Conservation (phyloP, 495 filamentous ascomycete genomes). For the Podospora pseudopauciseta region DNA sequence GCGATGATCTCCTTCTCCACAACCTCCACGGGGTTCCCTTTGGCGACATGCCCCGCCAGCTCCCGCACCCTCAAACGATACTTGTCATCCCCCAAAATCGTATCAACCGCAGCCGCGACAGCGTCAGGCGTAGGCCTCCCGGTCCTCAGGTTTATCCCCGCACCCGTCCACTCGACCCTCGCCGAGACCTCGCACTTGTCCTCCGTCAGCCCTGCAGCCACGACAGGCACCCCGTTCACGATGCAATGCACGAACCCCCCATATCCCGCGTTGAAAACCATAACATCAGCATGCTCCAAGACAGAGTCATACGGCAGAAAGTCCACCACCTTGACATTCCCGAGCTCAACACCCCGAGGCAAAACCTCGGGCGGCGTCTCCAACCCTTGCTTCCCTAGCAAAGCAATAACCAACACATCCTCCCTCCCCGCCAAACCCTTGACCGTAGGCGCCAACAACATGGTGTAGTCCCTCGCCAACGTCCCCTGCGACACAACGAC, state of each 20-base stretch:
- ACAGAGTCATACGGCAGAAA: constrained; percentile 40
- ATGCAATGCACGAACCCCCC: constrained; percentile 34
- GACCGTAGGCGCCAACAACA: constrained; percentile 32
- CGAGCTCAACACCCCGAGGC: constrained; percentile 2
- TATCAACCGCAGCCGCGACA: constrained; percentile 29
- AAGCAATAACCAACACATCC: constrained; percentile 33
- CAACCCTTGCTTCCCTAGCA: constrained; percentile 30
- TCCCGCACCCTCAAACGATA: constrained; percentile 27
- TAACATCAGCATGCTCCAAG: constrained; percentile 29
- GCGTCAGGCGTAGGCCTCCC: constrained; percentile 24
- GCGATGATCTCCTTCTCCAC: constrained; percentile 25
- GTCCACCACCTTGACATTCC: constrained; percentile 31
- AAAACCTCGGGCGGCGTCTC: constrained; percentile 17
- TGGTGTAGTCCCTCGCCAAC: constrained; percentile 25
- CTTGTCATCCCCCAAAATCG: constrained; percentile 26
- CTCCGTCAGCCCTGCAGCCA: constrained; percentile 32
- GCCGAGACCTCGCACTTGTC: constrained; percentile 34
- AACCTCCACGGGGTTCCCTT: constrained; percentile 25
- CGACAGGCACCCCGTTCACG: constrained; percentile 31
- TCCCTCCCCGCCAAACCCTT: constrained; percentile 25
- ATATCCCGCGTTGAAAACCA: constrained; percentile 38
- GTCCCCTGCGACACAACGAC: constrained; percentile 36
- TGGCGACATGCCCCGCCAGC: constrained; percentile 25
- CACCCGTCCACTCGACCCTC: constrained; percentile 34
- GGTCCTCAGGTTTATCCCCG: constrained; percentile 34